These are phyloP conservation scores for Boehmeria nivea DNA, from an alignment of 306 rosid species.

Conservation along the genomic window DNA sequence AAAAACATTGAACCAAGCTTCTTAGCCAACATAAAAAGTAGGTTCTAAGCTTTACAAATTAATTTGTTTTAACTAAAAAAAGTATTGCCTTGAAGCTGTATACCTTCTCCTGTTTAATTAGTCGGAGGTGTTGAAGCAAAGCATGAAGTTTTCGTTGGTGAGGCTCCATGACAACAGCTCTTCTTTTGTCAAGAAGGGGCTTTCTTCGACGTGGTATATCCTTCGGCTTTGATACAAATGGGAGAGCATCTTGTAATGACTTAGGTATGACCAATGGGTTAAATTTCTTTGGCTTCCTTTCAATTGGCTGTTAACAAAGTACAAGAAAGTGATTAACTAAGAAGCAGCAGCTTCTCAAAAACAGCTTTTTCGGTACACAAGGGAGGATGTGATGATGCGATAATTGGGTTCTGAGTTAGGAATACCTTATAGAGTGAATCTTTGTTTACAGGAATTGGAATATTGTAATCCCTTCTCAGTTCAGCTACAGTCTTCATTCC, in stretches of 20 bases:
- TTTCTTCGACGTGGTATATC: constrained; percentile 38
- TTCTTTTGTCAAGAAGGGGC: constrained; percentile 51
- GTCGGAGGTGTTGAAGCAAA: constrained; percentile 58
- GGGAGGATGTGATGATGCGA: background rate
- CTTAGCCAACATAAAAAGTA: too few species aligned
- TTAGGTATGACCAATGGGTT: constrained; percentile 86
- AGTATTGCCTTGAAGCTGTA: background rate
- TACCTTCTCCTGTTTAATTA: constrained; percentile 58
- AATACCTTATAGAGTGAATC: constrained; percentile 93
- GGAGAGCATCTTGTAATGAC: constrained; percentile 56
- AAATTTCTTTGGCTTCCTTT: constrained; percentile 67
- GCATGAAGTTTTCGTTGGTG: constrained; percentile 56
- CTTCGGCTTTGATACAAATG: constrained; percentile 74
- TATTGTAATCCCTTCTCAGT: constrained; percentile 68
- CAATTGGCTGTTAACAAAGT: constrained; percentile 49
- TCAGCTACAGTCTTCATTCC: constrained; percentile 95
- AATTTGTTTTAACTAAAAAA: too few species aligned
- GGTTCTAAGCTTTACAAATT: too few species aligned
- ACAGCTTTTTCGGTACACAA: background rate
- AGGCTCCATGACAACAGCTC: constrained; percentile 72
- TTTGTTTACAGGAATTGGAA: constrained; percentile 69
- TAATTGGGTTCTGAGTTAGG: constrained; percentile 10
- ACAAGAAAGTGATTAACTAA: background rate
- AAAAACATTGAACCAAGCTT: too few species aligned
- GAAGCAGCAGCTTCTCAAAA: too few species aligned